Evolutionary conservation across 2,329 filamentous ascomycete species (phyloP).

Genomic region (Ascochyta pisi): DNA sequence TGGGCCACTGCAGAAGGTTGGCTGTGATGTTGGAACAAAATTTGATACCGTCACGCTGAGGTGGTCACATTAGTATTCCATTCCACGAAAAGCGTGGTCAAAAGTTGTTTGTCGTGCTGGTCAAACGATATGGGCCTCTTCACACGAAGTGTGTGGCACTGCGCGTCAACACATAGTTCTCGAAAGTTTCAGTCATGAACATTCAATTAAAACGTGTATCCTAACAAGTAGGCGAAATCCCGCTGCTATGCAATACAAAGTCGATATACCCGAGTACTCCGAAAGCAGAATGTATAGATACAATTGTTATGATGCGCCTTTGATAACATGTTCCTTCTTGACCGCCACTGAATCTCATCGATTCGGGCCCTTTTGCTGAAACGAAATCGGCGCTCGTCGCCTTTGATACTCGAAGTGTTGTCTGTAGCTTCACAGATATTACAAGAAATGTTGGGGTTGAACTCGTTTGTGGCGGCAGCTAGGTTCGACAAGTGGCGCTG

Average conservation of each 20-base stretch:
- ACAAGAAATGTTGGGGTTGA: neutral
- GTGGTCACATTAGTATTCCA: no score
- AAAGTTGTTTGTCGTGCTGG: neutral
- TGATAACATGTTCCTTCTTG: neutral
- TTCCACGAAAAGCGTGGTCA: no score
- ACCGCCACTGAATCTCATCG: neutral
- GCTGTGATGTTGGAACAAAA: no score
- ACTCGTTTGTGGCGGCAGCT: neutral
- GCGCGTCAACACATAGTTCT: no score
- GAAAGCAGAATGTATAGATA: neutral
- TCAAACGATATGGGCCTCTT: neutral
- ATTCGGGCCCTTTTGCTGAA: neutral
- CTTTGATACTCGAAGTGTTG: neutral
- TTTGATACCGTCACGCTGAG: no score
- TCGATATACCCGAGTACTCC: neutral
- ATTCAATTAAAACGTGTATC: neutral
- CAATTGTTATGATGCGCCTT: constrained; percentile 2
- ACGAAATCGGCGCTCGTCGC: neutral
- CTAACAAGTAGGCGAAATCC: neutral
- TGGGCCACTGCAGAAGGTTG: no score
- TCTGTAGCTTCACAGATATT: neutral
- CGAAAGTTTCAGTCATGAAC: neutral
- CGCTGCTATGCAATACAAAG: constrained; percentile 4
- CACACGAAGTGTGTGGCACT: no score
- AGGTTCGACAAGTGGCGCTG: neutral